phyloP scores from a whole-genome alignment of 2,329 filamentous ascomycete species.

The Ascochyta pisi region DNA sequence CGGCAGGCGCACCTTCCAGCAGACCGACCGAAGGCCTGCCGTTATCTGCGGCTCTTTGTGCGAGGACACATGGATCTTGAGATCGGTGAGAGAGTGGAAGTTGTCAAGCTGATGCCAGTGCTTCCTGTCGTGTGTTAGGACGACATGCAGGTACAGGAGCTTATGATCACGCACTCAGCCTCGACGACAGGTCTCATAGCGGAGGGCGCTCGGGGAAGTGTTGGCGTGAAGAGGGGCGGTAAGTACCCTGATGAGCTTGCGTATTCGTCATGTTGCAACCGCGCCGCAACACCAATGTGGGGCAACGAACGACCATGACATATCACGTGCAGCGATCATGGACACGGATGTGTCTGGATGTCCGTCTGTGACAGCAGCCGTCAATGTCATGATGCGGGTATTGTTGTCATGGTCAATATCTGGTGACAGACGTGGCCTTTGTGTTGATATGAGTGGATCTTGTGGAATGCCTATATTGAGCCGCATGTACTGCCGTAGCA shows the following conservation, averaged over 20 bases:
- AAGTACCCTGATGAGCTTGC: constrained; percentile 44
- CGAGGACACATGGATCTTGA: constrained; percentile 48
- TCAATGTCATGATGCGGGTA: not conserved
- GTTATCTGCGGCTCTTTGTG: constrained; percentile 49
- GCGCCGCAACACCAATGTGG: constrained; percentile 26
- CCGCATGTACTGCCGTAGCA: not conserved
- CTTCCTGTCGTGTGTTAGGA: constrained; percentile 37
- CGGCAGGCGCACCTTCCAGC: constrained; percentile 76
- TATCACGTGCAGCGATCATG: constrained; percentile 9
- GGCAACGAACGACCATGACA: constrained; percentile 20
- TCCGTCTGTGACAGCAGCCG: not conserved
- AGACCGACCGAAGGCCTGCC: constrained; percentile 81
- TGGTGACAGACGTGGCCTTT: not conserved
- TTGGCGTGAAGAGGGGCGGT: constrained; percentile 22
- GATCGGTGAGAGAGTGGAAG: constrained; percentile 46
- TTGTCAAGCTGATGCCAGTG: constrained; percentile 46
- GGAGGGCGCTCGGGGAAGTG: constrained; percentile 8
- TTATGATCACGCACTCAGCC: constrained; percentile 36
- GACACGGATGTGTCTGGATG: not conserved
- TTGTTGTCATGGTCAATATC: constrained; percentile 4
- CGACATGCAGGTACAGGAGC: not conserved
- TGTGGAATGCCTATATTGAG: not conserved
- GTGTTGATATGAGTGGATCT: not conserved
- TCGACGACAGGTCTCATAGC: constrained; percentile 44
- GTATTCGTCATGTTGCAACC: constrained; percentile 19